Conservation (phyloP, 129 eudicot species). For the Scalesia atractyloides region DNA sequence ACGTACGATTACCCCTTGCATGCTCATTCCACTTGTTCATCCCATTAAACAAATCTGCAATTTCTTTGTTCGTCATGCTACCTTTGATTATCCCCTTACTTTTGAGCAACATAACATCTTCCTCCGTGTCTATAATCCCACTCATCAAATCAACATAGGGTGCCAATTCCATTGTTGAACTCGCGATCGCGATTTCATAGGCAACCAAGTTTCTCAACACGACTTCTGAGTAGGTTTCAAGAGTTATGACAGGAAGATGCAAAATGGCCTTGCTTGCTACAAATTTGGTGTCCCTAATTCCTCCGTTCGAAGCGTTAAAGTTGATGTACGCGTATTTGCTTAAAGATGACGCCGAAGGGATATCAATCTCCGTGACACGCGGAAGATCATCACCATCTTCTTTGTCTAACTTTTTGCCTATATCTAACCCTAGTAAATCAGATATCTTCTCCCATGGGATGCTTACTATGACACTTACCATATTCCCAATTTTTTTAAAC, state of each 20-base stretch:
- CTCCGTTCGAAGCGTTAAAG: constrained; percentile 22
- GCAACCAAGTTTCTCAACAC: constrained; percentile 47
- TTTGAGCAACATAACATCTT: constrained; percentile 44
- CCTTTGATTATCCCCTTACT: constrained; percentile 28
- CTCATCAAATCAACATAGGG: constrained; percentile 39
- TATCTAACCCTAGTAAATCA: constrained; percentile 24
- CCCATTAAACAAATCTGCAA: constrained; percentile 39
- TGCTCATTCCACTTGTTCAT: constrained; percentile 29
- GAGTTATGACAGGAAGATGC: constrained; percentile 39
- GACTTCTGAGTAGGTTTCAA: constrained; percentile 36
- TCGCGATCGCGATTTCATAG: constrained; percentile 31
- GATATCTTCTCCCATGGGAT: constrained; percentile 40
- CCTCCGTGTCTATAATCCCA: constrained; percentile 46
- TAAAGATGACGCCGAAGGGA: constrained; percentile 44
- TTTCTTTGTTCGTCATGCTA: constrained; percentile 26
- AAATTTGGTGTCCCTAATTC: constrained; percentile 26
- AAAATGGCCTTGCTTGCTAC: background rate
- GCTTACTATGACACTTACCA: constrained; percentile 27
- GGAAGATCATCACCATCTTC: constrained; percentile 27
- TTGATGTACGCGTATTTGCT: constrained; percentile 23
- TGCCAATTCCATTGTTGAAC: constrained; percentile 19
- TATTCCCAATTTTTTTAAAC: constrained; percentile 21
- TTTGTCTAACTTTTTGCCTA: constrained; percentile 4
- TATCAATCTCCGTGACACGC: constrained; percentile 33
- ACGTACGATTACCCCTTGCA: constrained; percentile 28